Base-by-base conservation (phyloP, 2,329 filamentous ascomycete species). In the Corynespora cassiicola region DNA sequence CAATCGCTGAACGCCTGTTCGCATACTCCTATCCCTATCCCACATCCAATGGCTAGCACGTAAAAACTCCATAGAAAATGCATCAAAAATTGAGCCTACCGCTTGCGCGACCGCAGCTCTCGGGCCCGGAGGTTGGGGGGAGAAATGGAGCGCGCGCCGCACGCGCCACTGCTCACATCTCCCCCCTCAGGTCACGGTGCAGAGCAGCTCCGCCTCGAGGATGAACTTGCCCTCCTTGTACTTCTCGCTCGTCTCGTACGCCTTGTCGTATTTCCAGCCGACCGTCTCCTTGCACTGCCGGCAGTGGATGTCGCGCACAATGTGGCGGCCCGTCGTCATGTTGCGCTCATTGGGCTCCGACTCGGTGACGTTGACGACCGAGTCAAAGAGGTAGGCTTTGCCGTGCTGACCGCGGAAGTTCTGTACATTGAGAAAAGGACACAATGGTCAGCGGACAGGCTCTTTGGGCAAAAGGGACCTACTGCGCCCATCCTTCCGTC, bases 171-270 rank as follows among this genome's bases (percentile, higher is more conserved):
- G n/a, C n/a, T n/a, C n/a, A n/a, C n/a, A n/a, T n/a, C n/a, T 39
- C 22, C 36, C 8, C 27, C 31, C 16, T 70, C 58, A 76, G 31
- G 67, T 75, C 36, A 96, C 90, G 54, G 84, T 85, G 70, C 88
- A 92, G 24, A 97, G 77, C 50, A 96, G 73, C 74, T 96, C 91
- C 20, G 88, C 88, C 75, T 97, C 92, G 40, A 99, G 78, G 44
- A 99, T 99, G 68, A 88, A 97, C 74, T 97, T 99, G 39, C 90
- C 91, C 77, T 99, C 94, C 76, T 99, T 99, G 74, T 99, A 99
- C 74, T 96, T 96, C 79, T 99, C 92, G 50, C 80, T 85, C 21
- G 76, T 71, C 75, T 99, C 94, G 68, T 88, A 97, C 1, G 94
- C 94, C 75, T 95, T 96, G 72, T 99, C 94, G 68, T 99, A 99